These are phyloP conservation scores for Rossbeevera mucosa DNA, from an alignment of 768 basidiomycete species.

Conservation along the genomic window DNA sequence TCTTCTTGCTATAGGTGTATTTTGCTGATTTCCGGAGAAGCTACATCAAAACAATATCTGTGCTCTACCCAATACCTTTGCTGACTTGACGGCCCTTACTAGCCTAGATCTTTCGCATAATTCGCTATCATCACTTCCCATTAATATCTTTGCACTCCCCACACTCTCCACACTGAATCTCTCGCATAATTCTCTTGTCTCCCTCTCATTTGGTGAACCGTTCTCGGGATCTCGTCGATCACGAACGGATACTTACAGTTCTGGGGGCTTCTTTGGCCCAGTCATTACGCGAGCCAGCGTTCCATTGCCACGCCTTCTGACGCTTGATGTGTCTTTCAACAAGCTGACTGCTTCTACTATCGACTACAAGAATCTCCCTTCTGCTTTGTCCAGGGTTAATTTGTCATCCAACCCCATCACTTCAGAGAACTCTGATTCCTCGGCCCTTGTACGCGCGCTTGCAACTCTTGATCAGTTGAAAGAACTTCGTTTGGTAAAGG, in stretches of 20 bases:
- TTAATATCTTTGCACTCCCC: slow-evolving; percentile 64
- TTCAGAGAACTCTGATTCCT: slow-evolving; percentile 23
- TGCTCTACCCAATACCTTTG: slow-evolving; percentile 59
- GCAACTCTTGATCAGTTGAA: slow-evolving; percentile 48
- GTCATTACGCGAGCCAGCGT: slow-evolving; percentile 55
- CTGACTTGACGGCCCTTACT: slow-evolving; percentile 63
- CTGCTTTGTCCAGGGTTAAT: slow-evolving; percentile 52
- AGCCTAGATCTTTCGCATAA: slow-evolving; percentile 75
- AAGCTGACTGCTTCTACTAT: slow-evolving; percentile 52
- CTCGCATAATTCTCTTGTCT: slow-evolving; percentile 61
- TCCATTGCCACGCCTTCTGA: slow-evolving; percentile 63
- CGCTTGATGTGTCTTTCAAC: slow-evolving; percentile 65
- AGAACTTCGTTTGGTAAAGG: slow-evolving; percentile 51
- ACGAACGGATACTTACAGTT: slow-evolving; percentile 27
- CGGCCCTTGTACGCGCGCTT: slow-evolving; percentile 42
- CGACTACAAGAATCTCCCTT: slow-evolving; percentile 50
- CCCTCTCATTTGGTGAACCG: slow-evolving; percentile 59
- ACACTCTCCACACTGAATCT: slow-evolving; percentile 62
- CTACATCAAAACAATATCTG: slow-evolving; percentile 70
- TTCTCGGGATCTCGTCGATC: slow-evolving; percentile 36
- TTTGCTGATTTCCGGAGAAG: slow-evolving; percentile 33
- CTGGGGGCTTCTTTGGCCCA: slow-evolving; percentile 60
- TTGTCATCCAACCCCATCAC: slow-evolving; percentile 67
- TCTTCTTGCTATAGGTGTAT: neutral
- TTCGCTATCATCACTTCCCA: slow-evolving; percentile 55